These are phyloP conservation scores for Stachybotrys chlorohalonatus DNA, from an alignment of 2,329 filamentous ascomycete species.

Conservation along the genomic window DNA sequence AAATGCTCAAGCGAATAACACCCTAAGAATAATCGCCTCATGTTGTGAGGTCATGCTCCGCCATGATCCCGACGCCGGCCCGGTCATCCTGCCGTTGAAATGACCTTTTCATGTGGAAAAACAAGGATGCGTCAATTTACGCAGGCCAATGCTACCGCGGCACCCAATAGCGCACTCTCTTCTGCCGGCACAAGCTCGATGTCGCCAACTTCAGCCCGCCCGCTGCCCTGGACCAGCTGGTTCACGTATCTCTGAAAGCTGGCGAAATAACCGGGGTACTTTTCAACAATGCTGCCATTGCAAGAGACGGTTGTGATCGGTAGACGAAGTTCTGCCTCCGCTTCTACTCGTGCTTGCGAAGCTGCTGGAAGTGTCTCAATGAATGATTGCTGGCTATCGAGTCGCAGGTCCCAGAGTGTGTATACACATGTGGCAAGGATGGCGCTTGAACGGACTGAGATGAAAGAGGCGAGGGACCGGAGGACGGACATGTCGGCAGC, in stretches of 20 bases:
- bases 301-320: slow-evolving; percentile 57
- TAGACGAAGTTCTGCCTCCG: slow-evolving; percentile 41
- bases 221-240: slow-evolving; percentile 35
- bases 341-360: slow-evolving; percentile 28
- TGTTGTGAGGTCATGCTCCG: background rate
- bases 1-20: background rate
- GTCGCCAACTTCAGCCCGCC: slow-evolving; percentile 25
- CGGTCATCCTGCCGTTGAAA: background rate
- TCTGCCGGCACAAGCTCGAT: slow-evolving; percentile 60
- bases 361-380: slow-evolving; percentile 16
- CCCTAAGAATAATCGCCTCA: background rate
- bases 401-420: slow-evolving; percentile 48
- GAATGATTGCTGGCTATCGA: slow-evolving; percentile 33
- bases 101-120: background rate
- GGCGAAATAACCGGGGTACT: slow-evolving; percentile 59
- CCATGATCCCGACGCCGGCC: background rate
- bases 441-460: slow-evolving; percentile 50
- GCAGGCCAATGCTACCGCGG: slow-evolving; percentile 58
- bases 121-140: background rate
- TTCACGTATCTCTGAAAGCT: slow-evolving; percentile 57
- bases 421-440: slow-evolving; percentile 50
- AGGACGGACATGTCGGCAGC: slow-evolving; percentile 41
- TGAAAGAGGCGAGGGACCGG: slow-evolving; percentile 41
- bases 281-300: slow-evolving; percentile 72
- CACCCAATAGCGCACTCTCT: slow-evolving; percentile 68